Conservation (phyloP, 176 grass and related monocot genomes). For the Canna indica region DNA sequence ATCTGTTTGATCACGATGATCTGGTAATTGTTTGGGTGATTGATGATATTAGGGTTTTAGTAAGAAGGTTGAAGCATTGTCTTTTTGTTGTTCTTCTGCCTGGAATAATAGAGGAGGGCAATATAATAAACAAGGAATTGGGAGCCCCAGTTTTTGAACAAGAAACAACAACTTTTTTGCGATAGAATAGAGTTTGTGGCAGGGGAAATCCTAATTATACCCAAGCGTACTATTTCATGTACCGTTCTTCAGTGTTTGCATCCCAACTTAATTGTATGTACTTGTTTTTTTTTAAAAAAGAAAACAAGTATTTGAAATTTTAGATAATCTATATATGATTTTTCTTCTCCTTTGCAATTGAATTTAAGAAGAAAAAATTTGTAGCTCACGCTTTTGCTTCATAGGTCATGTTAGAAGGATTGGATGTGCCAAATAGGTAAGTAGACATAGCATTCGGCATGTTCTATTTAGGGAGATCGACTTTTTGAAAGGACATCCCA, state of each 20-base stretch:
- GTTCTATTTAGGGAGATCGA: no score
- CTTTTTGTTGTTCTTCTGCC: neutral
- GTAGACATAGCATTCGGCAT: no score
- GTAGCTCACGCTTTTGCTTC: no score
- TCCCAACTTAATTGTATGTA: neutral
- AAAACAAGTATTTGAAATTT: no score
- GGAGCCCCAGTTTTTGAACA: neutral
- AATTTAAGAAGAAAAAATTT: no score
- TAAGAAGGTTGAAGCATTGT: neutral
- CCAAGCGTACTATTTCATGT: neutral
- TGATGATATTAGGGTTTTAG: neutral
- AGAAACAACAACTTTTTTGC: neutral
- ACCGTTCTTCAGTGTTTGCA: neutral
- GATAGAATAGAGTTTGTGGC: neutral
- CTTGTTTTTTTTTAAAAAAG: no score
- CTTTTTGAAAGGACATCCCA: no score
- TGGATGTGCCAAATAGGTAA: no score
- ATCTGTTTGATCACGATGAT: neutral
- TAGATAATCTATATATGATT: neutral
- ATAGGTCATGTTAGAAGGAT: no score
- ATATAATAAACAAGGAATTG: neutral
- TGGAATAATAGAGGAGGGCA: neutral
- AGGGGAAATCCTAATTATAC: neutral
- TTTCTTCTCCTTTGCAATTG: no score
- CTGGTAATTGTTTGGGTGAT: neutral